These are phyloP conservation scores for Tripterygium wilfordii DNA, from an alignment of 177 flowering plant genomes.

Conservation along the genomic window DNA sequence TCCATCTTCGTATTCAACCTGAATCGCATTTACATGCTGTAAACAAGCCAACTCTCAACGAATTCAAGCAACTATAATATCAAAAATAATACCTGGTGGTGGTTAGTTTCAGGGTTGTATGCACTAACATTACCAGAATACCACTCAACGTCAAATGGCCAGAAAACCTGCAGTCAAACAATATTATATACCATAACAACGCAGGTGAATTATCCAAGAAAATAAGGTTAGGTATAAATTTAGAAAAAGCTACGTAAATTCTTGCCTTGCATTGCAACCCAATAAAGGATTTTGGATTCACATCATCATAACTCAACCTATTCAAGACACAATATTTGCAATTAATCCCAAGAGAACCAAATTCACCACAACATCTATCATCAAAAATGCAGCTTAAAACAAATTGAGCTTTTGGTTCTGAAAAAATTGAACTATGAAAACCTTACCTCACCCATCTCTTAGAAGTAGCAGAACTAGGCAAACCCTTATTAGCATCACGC, in stretches of 20 bases:
- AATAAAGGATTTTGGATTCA: slow-evolving; percentile 49
- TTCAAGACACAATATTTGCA: slow-evolving; percentile 7
- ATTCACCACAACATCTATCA: not conserved
- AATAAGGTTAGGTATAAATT: not conserved
- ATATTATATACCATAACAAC: not conserved
- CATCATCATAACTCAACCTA: slow-evolving; percentile 58
- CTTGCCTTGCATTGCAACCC: slow-evolving; percentile 80
- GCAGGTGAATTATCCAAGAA: not conserved
- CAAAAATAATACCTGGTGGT: slow-evolving; percentile 45
- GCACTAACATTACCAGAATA: slow-evolving; percentile 50
- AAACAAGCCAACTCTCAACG: not conserved
- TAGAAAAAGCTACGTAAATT: slow-evolving; percentile 1
- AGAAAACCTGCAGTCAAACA: slow-evolving; percentile 51
- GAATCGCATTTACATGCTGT: slow-evolving; percentile 10
- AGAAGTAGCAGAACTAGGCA: slow-evolving; percentile 12
- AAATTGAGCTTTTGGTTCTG: not conserved
- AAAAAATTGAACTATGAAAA: not conserved
- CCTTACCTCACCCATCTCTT: slow-evolving; percentile 79
- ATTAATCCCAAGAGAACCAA: not conserved
- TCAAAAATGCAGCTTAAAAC: not conserved
- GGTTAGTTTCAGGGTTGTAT: slow-evolving; percentile 36
- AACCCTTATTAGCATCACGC: slow-evolving; percentile 12
- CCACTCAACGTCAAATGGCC: slow-evolving; percentile 84
- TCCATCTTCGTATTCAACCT: slow-evolving; percentile 71
- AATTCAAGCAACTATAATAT: not conserved